Base-by-base conservation (phyloP, 202 grass and related monocot species). In the Digitaria exilis region DNA sequence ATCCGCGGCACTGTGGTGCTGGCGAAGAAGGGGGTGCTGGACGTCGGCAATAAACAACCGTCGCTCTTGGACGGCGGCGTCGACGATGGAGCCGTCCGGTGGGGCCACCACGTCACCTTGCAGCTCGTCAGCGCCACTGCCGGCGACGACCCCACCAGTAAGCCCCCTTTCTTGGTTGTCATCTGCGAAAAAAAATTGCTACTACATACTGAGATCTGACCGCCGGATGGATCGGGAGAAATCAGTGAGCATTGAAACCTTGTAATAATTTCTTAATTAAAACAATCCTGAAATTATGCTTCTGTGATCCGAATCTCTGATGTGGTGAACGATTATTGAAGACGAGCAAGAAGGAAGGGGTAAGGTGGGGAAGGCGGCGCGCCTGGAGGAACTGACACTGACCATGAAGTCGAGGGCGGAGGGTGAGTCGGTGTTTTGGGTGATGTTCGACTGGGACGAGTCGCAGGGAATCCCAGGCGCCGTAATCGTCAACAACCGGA, bases 81-180 rank as follows among this genome's bases (percentile, higher is more conserved):
- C n/a, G n/a, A n/a, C n/a, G n/a, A n/a, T n/a, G n/a, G n/a, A n/a
- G n/a, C n/a, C n/a, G n/a, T n/a, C n/a, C n/a, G n/a, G n/a, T n/a
- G n/a, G n/a, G 2, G 88, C 34, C 84, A 92, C 76, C 55, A 51
- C 50, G 66, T 97, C 82, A 6, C 76, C 49, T 85, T 97, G 82
- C 87, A 73, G 1, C 95, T 97, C 80, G 84, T 97, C 88, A 94
- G 92, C 82, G 78, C 95, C 82, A 97, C 92, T 68, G 83, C 76
- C 21, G 69, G 67, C 5, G 90, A 97, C n/a, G n/a, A n/a, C n/a
- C n/a, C n/a, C 59, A 76, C 76, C 15, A 9, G 95, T 97, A 77
- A 73, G 72, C 82, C 6, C 4, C 2, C 3, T 3, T 2, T 18
- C 16, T 4, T n/a, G n/a, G n/a, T n/a, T n/a, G n/a, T n/a, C n/a